Percentiles rank a stretch among this genome's conserved stretches.
Evolutionary conservation across 176 grass and related monocot species (phyloP).

Genomic region (Pharus latifolius): DNA sequence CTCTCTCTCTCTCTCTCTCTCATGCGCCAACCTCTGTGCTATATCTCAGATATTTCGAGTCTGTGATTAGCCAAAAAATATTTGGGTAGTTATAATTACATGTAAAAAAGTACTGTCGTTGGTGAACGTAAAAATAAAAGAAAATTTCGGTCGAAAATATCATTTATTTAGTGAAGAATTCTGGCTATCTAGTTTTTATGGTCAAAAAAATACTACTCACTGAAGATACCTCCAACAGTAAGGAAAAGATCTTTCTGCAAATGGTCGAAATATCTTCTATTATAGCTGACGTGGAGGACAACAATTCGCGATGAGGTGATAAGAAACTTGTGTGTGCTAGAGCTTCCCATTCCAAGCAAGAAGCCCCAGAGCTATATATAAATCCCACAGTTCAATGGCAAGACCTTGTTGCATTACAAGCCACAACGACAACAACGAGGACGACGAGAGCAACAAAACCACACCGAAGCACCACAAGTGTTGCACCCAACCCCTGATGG

Average conservation of each 20-base stretch:
- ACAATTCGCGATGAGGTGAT: slow-evolving; percentile 25
- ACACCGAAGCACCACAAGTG: not conserved
- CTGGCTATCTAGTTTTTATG: not conserved
- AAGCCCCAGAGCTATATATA: slow-evolving; percentile 3
- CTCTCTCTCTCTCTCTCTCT: no score
- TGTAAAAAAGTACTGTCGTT: no score
- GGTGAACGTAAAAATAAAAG: no score
- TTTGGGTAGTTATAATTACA: no score
- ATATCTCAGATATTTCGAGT: no score
- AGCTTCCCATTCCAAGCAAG: not conserved
- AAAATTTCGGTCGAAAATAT: no score
- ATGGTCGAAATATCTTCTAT: slow-evolving; percentile 16
- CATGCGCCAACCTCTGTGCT: no score
- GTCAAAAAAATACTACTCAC: not conserved
- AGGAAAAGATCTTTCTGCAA: slow-evolving; percentile 6
- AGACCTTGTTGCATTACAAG: not conserved
- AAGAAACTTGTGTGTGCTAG: slow-evolving; percentile 30
- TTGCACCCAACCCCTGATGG: slow-evolving; percentile 34
- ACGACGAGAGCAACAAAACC: no score
- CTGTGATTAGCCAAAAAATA: no score
- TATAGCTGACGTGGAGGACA: not conserved
- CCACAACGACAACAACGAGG: no score
- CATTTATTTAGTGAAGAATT: no score
- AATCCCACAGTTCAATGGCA: not conserved
- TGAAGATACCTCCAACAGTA: not conserved